Evolutionary conservation across 108 stramenopile genomes (phyloP).

Genomic region (Skeletonema marinoi): DNA sequence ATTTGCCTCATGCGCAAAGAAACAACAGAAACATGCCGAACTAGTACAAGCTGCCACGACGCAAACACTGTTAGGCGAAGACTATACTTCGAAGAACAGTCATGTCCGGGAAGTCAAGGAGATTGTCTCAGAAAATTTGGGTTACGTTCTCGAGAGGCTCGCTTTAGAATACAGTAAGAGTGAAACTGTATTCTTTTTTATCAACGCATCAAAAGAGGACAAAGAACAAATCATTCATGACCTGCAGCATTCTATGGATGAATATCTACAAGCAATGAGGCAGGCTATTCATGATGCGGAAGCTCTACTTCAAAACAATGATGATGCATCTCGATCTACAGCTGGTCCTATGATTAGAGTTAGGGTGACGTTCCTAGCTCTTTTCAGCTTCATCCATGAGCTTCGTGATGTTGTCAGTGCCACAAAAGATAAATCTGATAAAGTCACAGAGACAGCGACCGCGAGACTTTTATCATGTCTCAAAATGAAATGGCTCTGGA

Average conservation of each 20-base stretch:
- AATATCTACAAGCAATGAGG: slow-evolving; percentile 10
- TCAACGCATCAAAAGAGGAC: slow-evolving; percentile 3
- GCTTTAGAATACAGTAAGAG: slow-evolving; percentile 23
- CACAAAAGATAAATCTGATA: background rate
- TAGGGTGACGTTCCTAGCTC: slow-evolving; percentile 28
- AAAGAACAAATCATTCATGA: background rate
- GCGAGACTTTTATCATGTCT: background rate
- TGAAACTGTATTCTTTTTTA: slow-evolving; percentile 21
- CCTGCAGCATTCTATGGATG: slow-evolving; percentile 6
- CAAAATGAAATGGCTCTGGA: slow-evolving; percentile 43
- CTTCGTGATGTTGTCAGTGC: slow-evolving; percentile 25
- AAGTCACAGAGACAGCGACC: background rate
- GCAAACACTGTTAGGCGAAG: slow-evolving; percentile 42
- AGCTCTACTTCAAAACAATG: background rate
- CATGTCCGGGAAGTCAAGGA: slow-evolving; percentile 19
- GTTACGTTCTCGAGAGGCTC: slow-evolving; percentile 22
- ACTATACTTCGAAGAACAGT: slow-evolving; percentile 20
- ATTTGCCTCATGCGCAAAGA: slow-evolving; percentile 24
- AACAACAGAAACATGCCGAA: slow-evolving; percentile 36
- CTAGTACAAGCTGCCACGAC: slow-evolving; percentile 33
- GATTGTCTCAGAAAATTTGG: slow-evolving; percentile 25
- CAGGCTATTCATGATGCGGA: slow-evolving; percentile 23
- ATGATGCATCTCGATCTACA: slow-evolving; percentile 25
- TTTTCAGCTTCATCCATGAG: slow-evolving; percentile 33
- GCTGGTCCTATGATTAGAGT: slow-evolving; percentile 16